Evolutionary conservation across 2,329 filamentous ascomycete species (phyloP), one percentile per base, ranked within the genome.

Genomic region (Raffaelea deltoideospora): DNA sequence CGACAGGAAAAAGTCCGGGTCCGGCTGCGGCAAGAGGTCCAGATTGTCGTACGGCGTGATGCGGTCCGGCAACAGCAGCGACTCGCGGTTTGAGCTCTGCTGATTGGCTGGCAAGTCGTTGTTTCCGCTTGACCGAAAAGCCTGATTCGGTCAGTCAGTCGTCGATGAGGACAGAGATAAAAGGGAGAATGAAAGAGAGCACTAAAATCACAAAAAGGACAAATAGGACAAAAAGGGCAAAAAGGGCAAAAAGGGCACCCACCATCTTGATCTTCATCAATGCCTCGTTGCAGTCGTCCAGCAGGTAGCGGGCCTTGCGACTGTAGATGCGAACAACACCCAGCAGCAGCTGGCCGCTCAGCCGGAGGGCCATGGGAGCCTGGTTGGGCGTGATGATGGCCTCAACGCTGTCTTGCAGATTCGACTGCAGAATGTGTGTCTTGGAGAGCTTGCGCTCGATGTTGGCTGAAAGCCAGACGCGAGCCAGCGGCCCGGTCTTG

Each of bases 231-330:
- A 28, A n/a, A 18, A 13, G 27, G 18, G 30, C n/a, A 17, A n/a
- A n/a, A n/a, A n/a, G n/a, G n/a, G n/a, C n/a, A n/a, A n/a, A n/a
- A 11, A 14, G 8, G 27, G 5, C 3, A 32, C 34, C 29, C 61
- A 95, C 88, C 86, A 96, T 92, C 56, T 96, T 95, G 51, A 98
- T 95, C 64, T 95, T 96, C 68, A 93, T 79, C 46, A 98, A 66
- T 28, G 88, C 88, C 60, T 98, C 90, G 51, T 93, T 95, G 61
- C 90, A 98, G 55, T 98, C 90, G 52, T 98, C 90, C 33, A 96
- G 67, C 35, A 98, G 65, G 58, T 98, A 98, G 50, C 87, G 81
- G 52, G 90, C 88, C 63, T 98, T 98, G 53, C 90, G 74, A 59
- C 87, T 92, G 60, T 98, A 98, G 53, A 98, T 98, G 53, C 88